Evolutionary conservation across 805 yeast species (phyloP).

Genomic region (Starmerella bombicola): DNA sequence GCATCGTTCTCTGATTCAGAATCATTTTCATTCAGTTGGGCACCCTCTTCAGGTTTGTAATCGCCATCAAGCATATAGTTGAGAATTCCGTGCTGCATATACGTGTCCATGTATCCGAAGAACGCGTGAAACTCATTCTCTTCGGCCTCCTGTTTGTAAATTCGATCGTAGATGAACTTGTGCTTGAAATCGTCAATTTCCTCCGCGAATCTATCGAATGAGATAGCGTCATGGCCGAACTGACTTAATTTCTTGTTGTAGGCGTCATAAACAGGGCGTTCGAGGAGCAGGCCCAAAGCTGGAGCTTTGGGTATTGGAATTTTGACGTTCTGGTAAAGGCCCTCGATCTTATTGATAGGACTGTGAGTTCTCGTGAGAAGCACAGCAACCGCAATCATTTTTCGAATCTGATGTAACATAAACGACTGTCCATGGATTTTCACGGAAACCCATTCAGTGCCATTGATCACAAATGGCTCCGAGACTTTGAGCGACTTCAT

Average conservation of each 20-base stretch:
- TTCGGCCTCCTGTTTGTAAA: conserved; percentile 75
- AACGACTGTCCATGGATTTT: conserved; percentile 97
- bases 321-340: conserved; percentile 61
- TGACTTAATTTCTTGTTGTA: conserved; percentile 59
- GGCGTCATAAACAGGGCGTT: conserved; percentile 81
- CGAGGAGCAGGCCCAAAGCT: conserved; percentile 79
- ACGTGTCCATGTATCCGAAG: conserved; percentile 79
- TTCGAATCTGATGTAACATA: conserved; percentile 95
- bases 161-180: conserved; percentile 81
- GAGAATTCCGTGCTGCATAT: conserved; percentile 51
- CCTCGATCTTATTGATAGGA: conserved; percentile 59
- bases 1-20: conserved; percentile 27
- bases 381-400: conserved; percentile 93
- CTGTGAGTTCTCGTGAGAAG: conserved; percentile 75
- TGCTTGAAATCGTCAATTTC: conserved; percentile 79
- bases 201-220: conserved; percentile 49
- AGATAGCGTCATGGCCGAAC: conserved; percentile 65
- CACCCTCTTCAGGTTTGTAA: conserved; percentile 9
- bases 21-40: conserved; percentile 25
- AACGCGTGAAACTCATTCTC: conserved; percentile 86
- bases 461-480: conserved; percentile 83
- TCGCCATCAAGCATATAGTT: conserved; percentile 37
- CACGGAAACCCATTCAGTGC: conserved; percentile 91
- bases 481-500: conserved; percentile 70
- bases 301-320: conserved; percentile 96